Evolutionary conservation across 441 rosid species (phyloP).

Genomic region (Manihot esculenta): DNA sequence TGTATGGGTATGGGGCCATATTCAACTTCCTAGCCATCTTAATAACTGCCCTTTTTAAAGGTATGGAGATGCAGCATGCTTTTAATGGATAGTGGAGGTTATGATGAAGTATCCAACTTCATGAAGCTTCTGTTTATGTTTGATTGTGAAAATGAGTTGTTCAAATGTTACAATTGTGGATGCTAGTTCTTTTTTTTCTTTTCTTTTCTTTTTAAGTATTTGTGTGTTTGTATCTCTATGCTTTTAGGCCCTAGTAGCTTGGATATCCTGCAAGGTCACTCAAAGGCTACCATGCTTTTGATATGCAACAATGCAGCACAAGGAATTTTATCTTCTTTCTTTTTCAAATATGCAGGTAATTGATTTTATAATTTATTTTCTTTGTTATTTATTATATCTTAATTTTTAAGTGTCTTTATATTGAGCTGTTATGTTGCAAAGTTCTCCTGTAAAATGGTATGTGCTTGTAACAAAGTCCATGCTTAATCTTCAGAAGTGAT

Average conservation of each 20-base stretch:
- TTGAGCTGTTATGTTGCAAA: not conserved
- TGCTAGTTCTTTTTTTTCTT: conserved; percentile 14
- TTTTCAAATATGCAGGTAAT: conserved; percentile 88
- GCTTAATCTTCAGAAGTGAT: not conserved
- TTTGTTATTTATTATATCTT: not conserved
- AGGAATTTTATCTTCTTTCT: conserved; percentile 82
- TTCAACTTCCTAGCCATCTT: conserved; percentile 87
- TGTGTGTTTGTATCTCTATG: not conserved
- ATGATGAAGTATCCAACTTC: not conserved
- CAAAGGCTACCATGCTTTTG: conserved; percentile 77
- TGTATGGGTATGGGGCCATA: conserved; percentile 95
- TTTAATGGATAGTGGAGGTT: not conserved
- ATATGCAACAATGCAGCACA: conserved; percentile 85
- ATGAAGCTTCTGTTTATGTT: not conserved
- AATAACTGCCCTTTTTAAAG: conserved; percentile 64
- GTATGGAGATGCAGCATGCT: conserved; percentile 32
- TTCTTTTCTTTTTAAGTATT: too few relatives aligned
- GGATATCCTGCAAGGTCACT: conserved; percentile 79
- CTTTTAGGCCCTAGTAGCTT: conserved; percentile 63
- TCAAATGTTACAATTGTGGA: not conserved
- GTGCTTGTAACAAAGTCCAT: not conserved
- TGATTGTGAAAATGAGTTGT: not conserved
- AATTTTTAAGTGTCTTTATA: not conserved
- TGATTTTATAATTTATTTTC: not conserved
- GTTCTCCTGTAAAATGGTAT: not conserved